phyloP scores from a whole-genome alignment of 805 yeast genomes.

The Grigorovia yakushimaensis region DNA sequence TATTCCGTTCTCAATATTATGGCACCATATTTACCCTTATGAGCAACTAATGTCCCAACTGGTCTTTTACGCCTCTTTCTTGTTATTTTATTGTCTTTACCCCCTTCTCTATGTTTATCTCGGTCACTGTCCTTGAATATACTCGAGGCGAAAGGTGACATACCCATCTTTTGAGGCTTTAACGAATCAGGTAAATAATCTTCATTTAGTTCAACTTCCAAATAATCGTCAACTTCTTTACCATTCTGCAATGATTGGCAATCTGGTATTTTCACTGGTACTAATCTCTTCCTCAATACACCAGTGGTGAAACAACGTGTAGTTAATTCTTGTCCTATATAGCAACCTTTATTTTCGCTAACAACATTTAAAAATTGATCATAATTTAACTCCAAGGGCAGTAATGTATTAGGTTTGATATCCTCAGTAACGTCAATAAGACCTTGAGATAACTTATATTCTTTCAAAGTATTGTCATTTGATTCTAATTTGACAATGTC shows the following conservation, averaged over 20 bases:
- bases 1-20: conserved; percentile 47
- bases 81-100: neutral
- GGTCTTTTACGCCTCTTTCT: conserved; percentile 33
- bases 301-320: conserved; percentile 82
- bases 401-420: conserved; percentile 37
- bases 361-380: conserved; percentile 67
- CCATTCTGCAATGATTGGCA: neutral
- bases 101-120: no score
- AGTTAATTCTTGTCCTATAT: conserved; percentile 91
- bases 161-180: neutral
- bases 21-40: conserved; percentile 54
- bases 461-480: conserved; percentile 25
- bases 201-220: conserved; percentile 7
- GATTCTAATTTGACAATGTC: conserved; percentile 10
- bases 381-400: conserved; percentile 79
- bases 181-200: neutral
- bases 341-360: conserved; percentile 88
- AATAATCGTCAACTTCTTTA: conserved; percentile 3
- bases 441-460: conserved; percentile 39
- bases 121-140: neutral
- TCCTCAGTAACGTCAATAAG: conserved; percentile 46
- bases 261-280: conserved; percentile 42
- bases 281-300: conserved; percentile 67
- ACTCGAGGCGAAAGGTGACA: conserved; percentile 3
- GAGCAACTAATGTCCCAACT: conserved; percentile 52